Percentiles rank a stretch among this genome's conserved stretches.
Conservation (phyloP, 176 grass and related monocot species). For the Bonia amplexicaulis region DNA sequence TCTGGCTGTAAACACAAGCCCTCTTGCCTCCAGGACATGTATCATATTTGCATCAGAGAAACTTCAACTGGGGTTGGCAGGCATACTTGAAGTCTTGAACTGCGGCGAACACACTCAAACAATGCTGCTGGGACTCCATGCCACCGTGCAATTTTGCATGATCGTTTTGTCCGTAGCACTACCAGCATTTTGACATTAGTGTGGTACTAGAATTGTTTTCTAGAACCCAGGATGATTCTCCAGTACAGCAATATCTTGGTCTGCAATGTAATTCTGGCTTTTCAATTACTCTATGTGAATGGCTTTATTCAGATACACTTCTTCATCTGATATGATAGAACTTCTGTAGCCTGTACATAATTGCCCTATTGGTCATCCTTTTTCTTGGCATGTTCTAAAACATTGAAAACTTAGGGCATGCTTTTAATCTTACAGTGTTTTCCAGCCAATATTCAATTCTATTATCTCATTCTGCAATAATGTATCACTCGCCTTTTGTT, state of each 20-base stretch:
- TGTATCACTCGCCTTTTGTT: neutral
- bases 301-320: neutral
- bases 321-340: neutral
- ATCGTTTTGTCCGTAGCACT: neutral
- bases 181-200: neutral
- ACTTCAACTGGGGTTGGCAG: neutral
- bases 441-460: conserved; percentile 11
- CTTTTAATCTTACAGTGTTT: neutral
- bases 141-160: neutral
- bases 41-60: neutral
- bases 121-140: neutral
- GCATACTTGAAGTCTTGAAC: neutral
- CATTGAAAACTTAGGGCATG: neutral
- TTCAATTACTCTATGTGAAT: neutral
- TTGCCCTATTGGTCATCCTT: neutral
- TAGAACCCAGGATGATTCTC: neutral
- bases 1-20: neutral
- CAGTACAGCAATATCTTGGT: neutral
- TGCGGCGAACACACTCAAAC: neutral
- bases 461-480: neutral
- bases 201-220: neutral
- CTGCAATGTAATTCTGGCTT: neutral
- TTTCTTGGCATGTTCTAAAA: neutral
- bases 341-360: neutral
- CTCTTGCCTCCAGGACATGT: neutral